Evolutionary conservation across 2,329 filamentous ascomycete genomes (phyloP).

Genomic region (Ophiostoma australiae): DNA sequence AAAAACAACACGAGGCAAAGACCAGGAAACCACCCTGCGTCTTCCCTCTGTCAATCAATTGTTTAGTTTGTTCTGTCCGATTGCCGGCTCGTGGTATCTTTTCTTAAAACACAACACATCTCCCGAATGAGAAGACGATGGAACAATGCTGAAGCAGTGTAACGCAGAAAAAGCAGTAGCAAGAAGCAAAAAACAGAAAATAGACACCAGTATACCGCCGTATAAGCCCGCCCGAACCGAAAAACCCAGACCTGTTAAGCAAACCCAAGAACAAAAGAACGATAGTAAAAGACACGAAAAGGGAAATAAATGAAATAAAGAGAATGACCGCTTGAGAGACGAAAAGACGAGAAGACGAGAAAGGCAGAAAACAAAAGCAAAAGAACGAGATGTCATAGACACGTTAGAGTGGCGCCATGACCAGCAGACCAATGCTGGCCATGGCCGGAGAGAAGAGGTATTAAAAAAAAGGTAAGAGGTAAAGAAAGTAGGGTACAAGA

Average conservation of each 20-base stretch:
- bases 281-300: not conserved
- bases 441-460: not conserved
- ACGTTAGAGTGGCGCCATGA: constrained; percentile 5
- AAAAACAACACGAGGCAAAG: constrained; percentile 6
- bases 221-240: constrained; percentile 1
- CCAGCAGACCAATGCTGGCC: not conserved
- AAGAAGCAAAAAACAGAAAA: not conserved
- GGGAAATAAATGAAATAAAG: not conserved
- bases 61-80: constrained; percentile 14
- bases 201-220: not conserved
- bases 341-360: not conserved
- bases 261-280: not conserved
- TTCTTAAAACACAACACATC: constrained; percentile 15
- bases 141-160: not conserved
- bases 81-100: constrained; percentile 16
- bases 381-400: constrained; percentile 15
- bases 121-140: not conserved
- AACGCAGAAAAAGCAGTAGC: not conserved
- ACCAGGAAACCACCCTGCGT: not conserved
- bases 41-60: constrained; percentile 13
- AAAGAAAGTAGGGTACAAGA: constrained; percentile 22
- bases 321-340: not conserved
- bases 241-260: constrained; percentile 11
- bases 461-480: constrained; percentile 21
- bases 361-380: not conserved